Base-by-base conservation (phyloP, 345 rosid genomes). In the Pugionium cornutum region DNA sequence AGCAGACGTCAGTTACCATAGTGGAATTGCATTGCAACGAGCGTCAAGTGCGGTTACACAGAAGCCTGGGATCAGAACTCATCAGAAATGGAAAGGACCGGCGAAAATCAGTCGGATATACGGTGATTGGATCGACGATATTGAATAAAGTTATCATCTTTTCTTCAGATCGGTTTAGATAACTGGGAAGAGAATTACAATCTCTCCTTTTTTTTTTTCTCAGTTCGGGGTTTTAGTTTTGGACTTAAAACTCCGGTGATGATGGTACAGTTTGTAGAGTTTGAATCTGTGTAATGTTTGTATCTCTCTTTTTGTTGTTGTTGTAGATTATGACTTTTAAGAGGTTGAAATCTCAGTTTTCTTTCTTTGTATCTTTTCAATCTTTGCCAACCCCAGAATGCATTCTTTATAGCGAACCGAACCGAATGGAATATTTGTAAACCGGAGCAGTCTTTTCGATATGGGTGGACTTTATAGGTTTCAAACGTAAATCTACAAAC, bases 121-220 rank as follows among this genome's bases (percentile, higher is more conserved):
- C 11, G 99, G 99, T 52, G 99, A 94, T 77, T 94, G 99, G 99
- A 86, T 94, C 25, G 97, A 94, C 51, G 99, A 90, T 46, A 57
- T 86, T 7, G 97, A 89, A 77, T 89, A 73, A 82, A 76, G 44
- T 35, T 46, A 66, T 49, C 31, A 0, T 35, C 36, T 37, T 56
- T 36, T 26, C 11, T 6, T 29, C 4, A 9, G 26, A 32, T 45
- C 1, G 60, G 46, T 28, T 27, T 37, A 48, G 42, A 54, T 53
- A 70, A 62, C 53, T 35, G 45, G 25, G 29, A 53, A 10, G 55
- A 44, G 52, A 25, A 30, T 36, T 6, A 46, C 47, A 54, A 45
- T 36, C 49, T 53, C 49, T 52, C 41, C 9, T 2, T 54, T 30
- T 30, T 37, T 45, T 36, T 18, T 50, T 39, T 48, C 7, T 5